These are phyloP conservation scores for Saturnispora mendoncae DNA, from an alignment of 805 yeast species.

Conservation along the genomic window DNA sequence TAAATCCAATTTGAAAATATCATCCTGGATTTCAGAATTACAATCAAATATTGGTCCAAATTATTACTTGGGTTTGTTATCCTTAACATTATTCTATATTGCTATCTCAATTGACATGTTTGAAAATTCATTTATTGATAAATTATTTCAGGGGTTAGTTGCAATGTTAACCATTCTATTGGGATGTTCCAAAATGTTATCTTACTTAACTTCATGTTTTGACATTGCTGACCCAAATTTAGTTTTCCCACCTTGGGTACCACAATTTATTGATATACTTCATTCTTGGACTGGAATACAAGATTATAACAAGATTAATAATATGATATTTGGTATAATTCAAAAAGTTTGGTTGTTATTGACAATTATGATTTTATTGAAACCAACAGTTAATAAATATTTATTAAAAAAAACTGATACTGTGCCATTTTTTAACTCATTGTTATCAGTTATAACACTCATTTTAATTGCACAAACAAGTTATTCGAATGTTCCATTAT, in stretches of 20 bases:
- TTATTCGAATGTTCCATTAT: slow-evolving; percentile 45
- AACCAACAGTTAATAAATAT: slow-evolving; percentile 14
- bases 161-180: slow-evolving; percentile 35
- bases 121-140: background rate
- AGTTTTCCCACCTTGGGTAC: slow-evolving; percentile 21
- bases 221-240: slow-evolving; percentile 15
- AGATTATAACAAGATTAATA: slow-evolving; percentile 23
- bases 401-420: background rate
- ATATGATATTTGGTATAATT: slow-evolving; percentile 18
- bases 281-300: slow-evolving; percentile 25
- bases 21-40: slow-evolving; percentile 31
- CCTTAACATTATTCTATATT: slow-evolving; percentile 16
- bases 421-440: slow-evolving; percentile 27
- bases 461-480: slow-evolving; percentile 49
- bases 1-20: slow-evolving; percentile 41
- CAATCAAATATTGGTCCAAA: slow-evolving; percentile 19
- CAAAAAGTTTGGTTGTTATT: slow-evolving; percentile 19
- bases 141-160: slow-evolving; percentile 6
- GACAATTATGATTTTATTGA: slow-evolving; percentile 12
- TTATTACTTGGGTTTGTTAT: slow-evolving; percentile 15
- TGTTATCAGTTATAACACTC: slow-evolving; percentile 31
- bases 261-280: slow-evolving; percentile 23
- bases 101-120: slow-evolving; percentile 6
- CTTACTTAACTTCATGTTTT: slow-evolving; percentile 23
- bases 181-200: slow-evolving; percentile 20